Base-by-base conservation (phyloP, 1,139 yeast genomes). In the Candida neerlandica region DNA sequence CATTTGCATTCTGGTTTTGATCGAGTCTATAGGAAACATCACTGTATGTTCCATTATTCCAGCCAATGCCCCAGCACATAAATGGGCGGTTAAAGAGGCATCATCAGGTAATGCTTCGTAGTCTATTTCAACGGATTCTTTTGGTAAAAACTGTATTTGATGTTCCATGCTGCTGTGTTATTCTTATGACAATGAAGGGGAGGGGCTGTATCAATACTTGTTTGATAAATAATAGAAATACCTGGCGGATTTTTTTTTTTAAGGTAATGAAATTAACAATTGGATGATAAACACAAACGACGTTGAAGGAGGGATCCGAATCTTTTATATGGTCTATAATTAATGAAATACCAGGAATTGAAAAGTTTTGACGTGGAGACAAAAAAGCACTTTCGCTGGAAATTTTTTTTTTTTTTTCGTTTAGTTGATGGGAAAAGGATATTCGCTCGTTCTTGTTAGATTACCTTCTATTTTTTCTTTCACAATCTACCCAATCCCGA, bases 11-110 rank as follows among this genome's bases (percentile, higher is more conserved):
- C 99, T 78, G 4, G 99, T 94, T 75, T 89, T 94, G 60, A 94
- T 81, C 18, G 96, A 96, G 67, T 94, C 99, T 46, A 94, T 83
- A 2, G 99, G 99, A 65, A 86, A 94, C 97, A 94, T 90, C 39
- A 94, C 91, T 2, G 97, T 86, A 67, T 94, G 99, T 67, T 94
- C 99, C 96, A 92, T 91, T 54, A 94, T 89, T 27, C 99, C 99
- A 15, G 99, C 99, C 72, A 90, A 89, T 0, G 98, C 98, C 14
- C 99, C 99, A 2, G 99, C 99, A 14, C 69, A 65, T 56, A 94
- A 77, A 65, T 92, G 96, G 9, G 96, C 91, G 5, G 83, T 67
- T 50, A 94, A 71, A 1, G 97, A 86, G 12, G 97, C 92, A 61
- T 85, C 85, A 41, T 86, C 89, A 1, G 99, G 99, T 43, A 94